Conservation (phyloP, 2,329 filamentous ascomycete species). For the Colletotrichum tabaci region DNA sequence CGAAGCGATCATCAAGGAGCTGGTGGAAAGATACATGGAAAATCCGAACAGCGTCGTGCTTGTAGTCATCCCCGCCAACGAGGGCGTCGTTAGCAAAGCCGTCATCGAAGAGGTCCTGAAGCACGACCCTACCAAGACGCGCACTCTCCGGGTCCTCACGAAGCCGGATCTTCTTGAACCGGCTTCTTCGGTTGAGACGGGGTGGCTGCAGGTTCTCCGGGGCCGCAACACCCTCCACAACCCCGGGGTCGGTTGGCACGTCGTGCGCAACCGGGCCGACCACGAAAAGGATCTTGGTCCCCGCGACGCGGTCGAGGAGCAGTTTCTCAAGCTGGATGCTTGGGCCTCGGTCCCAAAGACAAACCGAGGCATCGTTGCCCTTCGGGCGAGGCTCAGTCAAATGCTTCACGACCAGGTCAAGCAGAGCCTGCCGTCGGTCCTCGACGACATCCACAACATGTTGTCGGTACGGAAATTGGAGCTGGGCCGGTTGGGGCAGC, state of each 20-base stretch:
- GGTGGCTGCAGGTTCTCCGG: slow-evolving; percentile 54
- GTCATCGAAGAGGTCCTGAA: slow-evolving; percentile 61
- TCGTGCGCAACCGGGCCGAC: slow-evolving; percentile 64
- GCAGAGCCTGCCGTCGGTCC: slow-evolving; percentile 47
- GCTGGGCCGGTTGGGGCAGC: slow-evolving; percentile 43
- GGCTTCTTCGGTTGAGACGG: slow-evolving; percentile 56
- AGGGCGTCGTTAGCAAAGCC: slow-evolving; percentile 66
- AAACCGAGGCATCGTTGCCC: slow-evolving; percentile 49
- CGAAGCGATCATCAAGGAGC: slow-evolving; percentile 51
- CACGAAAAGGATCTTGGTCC: slow-evolving; percentile 40
- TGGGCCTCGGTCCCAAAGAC: slow-evolving; percentile 51
- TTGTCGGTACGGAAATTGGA: slow-evolving; percentile 45
- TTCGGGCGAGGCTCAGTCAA: slow-evolving; percentile 53
- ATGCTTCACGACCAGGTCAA: slow-evolving; percentile 50
- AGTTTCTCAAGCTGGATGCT: slow-evolving; percentile 50
- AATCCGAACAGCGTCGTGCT: slow-evolving; percentile 72
- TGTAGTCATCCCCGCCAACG: slow-evolving; percentile 65
- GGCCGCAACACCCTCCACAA: slow-evolving; percentile 50
- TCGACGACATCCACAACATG: slow-evolving; percentile 47
- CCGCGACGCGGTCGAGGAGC: slow-evolving; percentile 51
- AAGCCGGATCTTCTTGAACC: slow-evolving; percentile 64
- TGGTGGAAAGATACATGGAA: slow-evolving; percentile 69
- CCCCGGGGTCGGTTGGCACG: slow-evolving; percentile 65
- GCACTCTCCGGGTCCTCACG: slow-evolving; percentile 72
- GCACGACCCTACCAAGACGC: slow-evolving; percentile 58